Evolutionary conservation across 163 green algal species (phyloP).

Genomic region (Chlamydomonas reinhardtii): DNA sequence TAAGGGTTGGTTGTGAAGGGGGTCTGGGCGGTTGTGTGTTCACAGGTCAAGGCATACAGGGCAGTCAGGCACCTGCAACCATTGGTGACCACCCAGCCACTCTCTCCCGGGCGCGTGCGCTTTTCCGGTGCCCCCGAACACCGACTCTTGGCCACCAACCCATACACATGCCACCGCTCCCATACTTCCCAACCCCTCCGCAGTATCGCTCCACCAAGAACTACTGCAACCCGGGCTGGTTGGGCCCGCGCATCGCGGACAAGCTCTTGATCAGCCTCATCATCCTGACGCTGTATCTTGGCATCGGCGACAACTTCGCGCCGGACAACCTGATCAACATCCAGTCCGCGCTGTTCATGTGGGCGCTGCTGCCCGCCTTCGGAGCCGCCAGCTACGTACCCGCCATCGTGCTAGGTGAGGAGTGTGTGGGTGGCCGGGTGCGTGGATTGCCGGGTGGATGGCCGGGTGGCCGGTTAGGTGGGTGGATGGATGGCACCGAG

Average conservation of each 20-base stretch:
- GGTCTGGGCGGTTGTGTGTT: background rate
- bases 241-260: constrained; percentile 78
- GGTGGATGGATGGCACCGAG: too few species aligned
- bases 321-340: constrained; percentile 70
- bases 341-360: constrained; percentile 48
- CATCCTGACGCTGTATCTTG: constrained; percentile 49
- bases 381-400: constrained; percentile 70
- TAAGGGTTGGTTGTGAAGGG: background rate
- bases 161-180: background rate
- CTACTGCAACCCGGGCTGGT: constrained; percentile 72
- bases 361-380: constrained; percentile 66
- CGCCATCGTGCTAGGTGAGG: constrained; percentile 63
- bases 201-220: constrained; percentile 70
- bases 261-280: constrained; percentile 65
- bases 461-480: too few species aligned
- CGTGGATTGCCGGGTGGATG: too few species aligned
- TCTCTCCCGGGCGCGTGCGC: too few species aligned
- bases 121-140: too few species aligned
- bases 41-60: too few species aligned
- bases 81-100: too few species aligned
- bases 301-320: constrained; percentile 28
- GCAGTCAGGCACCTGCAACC: too few species aligned
- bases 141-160: too few species aligned
- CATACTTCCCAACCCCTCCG: background rate
- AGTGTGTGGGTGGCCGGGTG: background rate